These are phyloP conservation scores for Irpex sp. DNA, from an alignment of 1,284 basidiomycete species.

Conservation along the genomic window DNA sequence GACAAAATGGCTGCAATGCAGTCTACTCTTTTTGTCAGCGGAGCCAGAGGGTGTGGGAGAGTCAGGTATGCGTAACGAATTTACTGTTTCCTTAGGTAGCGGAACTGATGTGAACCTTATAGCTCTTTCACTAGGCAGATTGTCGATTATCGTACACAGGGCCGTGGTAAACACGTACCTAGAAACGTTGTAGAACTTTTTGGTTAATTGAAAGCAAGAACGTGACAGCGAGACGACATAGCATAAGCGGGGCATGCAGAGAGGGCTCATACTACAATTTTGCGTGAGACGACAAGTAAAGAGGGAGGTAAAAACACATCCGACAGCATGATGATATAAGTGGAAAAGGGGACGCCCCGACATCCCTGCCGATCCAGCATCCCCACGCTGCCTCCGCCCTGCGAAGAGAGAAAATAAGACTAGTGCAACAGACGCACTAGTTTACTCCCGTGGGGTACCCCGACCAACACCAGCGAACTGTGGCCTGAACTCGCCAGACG, in stretches of 20 bases:
- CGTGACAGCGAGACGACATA: constrained; percentile 26
- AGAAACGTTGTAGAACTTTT: constrained; percentile 31
- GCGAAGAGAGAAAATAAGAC: constrained; percentile 1
- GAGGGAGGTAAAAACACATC: constrained; percentile 23
- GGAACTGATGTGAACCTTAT: not conserved
- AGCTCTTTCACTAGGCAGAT: constrained; percentile 42
- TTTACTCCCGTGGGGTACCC: constrained; percentile 69
- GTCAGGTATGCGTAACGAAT: constrained; percentile 28
- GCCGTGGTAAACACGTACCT: constrained; percentile 7
- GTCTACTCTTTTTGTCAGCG: constrained; percentile 43
- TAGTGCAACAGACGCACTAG: not conserved
- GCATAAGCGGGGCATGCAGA: constrained; percentile 33
- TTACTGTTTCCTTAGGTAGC: not conserved
- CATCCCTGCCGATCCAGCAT: constrained; percentile 10
- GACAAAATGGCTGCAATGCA: constrained; percentile 44
- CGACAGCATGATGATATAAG: constrained; percentile 11
- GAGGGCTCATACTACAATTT: constrained; percentile 36
- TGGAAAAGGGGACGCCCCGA: constrained; percentile 10
- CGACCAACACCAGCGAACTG: constrained; percentile 85
- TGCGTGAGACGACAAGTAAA: constrained; percentile 19
- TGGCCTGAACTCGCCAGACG: constrained; percentile 79
- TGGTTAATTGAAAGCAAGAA: constrained; percentile 23
- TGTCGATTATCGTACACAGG: constrained; percentile 28
- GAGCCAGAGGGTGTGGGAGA: constrained; percentile 35
- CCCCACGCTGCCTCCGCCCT: constrained; percentile 11